Base-by-base conservation (phyloP, 257 asterid species). In the Echium plantagineum region DNA sequence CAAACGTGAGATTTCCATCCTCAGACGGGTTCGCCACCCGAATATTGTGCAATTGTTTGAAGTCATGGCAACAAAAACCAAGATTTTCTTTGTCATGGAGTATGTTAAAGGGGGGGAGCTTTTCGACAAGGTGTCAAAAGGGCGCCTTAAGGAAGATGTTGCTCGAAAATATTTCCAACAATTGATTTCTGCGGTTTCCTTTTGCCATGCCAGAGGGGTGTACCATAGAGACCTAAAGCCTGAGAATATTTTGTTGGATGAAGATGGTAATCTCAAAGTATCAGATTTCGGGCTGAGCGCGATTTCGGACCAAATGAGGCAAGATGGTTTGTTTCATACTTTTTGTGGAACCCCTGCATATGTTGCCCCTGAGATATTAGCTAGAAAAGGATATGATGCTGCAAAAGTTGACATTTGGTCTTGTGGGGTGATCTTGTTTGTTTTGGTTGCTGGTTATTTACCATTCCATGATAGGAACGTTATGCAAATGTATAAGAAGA, bases 171-270 rank as follows among this genome's bases (percentile, higher is more conserved):
- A 90, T 69, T 77, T 85, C 55, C 98, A 28, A 6, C 32, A 28
- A 28, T 28, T 28, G 32, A 28, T 28, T 6, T 28, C 32, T 3
- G 32, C 32, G 85, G 77, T 90, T 3, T 74, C 86, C 17, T 90
- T 87, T 63, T 90, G 98, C 63, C 98, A 90, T 65, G 91, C 94
- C 1, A 85, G 98, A 15, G 98, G 98, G 59, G 98, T 87, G n/a
- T 87, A 87, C 65, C 98, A 87, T 60, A 80, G 97, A 7, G 97
- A 90, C 72, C 67, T 90, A 69, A 90, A 90, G 54, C 96, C 95
- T 12, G 97, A 90, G n/a, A 90, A 90, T 24, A 83, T 90, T 15
- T 64, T 90, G 54, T 74, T 87, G 2, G 96, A 90, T 52, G 98
- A 90, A 19, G 85, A 83, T 56, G 96, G 96, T 18, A 80, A 87